These are phyloP conservation scores for Elongisporangium anandrum DNA, from an alignment of 352 stramenopile genomes.

Conservation along the genomic window DNA sequence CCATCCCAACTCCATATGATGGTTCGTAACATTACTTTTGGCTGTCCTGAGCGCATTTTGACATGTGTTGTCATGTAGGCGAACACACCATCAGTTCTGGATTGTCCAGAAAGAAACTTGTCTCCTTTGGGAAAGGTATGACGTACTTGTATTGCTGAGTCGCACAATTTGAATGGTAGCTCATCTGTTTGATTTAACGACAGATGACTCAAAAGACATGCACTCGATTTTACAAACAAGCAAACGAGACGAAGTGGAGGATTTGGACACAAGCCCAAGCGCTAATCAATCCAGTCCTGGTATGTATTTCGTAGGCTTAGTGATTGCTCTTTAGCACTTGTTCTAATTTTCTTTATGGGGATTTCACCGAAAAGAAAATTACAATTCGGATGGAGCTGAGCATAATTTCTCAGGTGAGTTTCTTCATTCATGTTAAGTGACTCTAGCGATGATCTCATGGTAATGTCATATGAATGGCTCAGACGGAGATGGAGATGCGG, in stretches of 20 bases:
- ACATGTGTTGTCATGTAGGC: not conserved
- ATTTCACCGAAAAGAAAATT: slow-evolving; percentile 3
- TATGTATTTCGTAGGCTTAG: slow-evolving; percentile 9
- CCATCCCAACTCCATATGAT: too few relatives aligned
- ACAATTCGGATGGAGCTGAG: slow-evolving; percentile 9
- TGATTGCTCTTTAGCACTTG: not conserved
- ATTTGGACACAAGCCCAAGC: slow-evolving; percentile 29
- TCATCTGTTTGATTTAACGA: not conserved
- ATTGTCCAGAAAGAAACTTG: not conserved
- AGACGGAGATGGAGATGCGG: slow-evolving; percentile 10
- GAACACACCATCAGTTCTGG: not conserved
- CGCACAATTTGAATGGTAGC: not conserved
- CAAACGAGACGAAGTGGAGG: slow-evolving; percentile 12
- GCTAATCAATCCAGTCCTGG: slow-evolving; percentile 34
- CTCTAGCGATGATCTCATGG: not conserved
- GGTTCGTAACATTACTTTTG: too few relatives aligned
- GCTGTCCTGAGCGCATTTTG: too few relatives aligned
- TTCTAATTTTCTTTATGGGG: not conserved
- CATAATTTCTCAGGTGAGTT: not conserved
- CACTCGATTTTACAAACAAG: slow-evolving; percentile 1
- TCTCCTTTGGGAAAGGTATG: not conserved
- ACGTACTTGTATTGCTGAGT: not conserved
- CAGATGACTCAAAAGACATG: not conserved
- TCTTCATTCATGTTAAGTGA: not conserved
- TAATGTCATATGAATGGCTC: not conserved